phyloP scores from a whole-genome alignment of 208 protist genomes.

The Plasmodiophora brassicae region DNA sequence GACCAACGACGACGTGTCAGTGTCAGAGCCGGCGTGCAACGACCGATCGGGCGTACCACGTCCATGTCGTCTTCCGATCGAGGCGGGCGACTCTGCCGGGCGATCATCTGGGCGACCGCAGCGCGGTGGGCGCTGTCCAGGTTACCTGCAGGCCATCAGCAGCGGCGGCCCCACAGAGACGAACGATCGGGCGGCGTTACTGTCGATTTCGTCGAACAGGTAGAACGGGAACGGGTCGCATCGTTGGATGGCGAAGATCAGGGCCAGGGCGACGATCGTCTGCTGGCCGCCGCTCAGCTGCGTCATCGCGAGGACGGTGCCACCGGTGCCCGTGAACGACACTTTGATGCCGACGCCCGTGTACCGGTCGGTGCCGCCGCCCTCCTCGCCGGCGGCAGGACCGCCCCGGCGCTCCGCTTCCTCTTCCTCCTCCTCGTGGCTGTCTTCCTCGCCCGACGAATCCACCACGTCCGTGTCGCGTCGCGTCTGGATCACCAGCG shows the following conservation, averaged over 20 bases:
- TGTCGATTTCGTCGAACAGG: conserved; percentile 98
- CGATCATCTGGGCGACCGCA: conserved; percentile 53
- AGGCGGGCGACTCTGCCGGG: too few species aligned
- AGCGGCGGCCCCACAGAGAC: neutral
- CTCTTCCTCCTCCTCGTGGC: conserved; percentile 41
- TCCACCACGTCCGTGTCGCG: neutral
- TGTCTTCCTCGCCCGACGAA: conserved; percentile 39
- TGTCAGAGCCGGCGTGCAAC: too few species aligned
- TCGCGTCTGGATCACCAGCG: conserved; percentile 61
- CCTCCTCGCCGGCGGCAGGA: neutral
- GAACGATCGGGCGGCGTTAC: neutral
- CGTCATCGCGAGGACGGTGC: neutral
- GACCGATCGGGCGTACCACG: too few species aligned
- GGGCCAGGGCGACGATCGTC: conserved; percentile 92
- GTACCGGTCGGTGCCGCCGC: conserved; percentile 56
- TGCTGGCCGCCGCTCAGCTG: conserved; percentile 80
- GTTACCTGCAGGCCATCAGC: conserved; percentile 61
- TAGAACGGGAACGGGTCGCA: conserved; percentile 98
- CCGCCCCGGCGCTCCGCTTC: neutral
- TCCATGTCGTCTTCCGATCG: too few species aligned
- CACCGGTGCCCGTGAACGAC: conserved; percentile 27
- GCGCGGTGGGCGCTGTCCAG: conserved; percentile 89
- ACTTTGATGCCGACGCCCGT: conserved; percentile 79
- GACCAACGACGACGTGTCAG: too few species aligned
- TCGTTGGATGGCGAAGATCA: conserved; percentile 98